Base-by-base conservation (phyloP, 2,329 filamentous ascomycete species). In the Curvularia lunata region DNA sequence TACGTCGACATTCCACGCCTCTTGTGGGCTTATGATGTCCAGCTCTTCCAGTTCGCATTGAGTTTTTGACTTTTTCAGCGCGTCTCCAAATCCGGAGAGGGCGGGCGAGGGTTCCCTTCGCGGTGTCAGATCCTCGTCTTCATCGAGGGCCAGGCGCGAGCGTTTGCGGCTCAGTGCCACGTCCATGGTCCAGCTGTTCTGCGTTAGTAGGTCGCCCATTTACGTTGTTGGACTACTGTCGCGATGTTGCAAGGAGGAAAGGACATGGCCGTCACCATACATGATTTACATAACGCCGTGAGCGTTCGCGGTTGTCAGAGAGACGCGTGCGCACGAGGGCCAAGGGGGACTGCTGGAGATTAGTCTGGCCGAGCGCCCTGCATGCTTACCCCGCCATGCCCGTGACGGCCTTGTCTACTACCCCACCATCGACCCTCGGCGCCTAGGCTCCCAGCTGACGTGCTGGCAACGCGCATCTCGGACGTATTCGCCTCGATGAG, bases 21-120 rank as follows among this genome's bases (percentile, higher is more conserved):
- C 67, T 8, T 62, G 60, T 0, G 63, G 59, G 3, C 58, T 50
- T 10, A 75, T 63, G 1, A 76, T 63, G 21, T 67, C 67, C 46
- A 78, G 59, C 54, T 72, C 72, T 34, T 78, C 75, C 43, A 78
- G 52, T 18, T 77, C 75, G 49, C 69, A 69, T 48, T 73, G 67
- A 2, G 74, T 77, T 48, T 63, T 71, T n/a, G 73, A 72, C 34
- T 69, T 66, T 61, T 78, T 78, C 51, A 76, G 45, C 2, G 66
- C 55, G 48, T 75, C 70, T 51, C 63, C 64, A 19, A 62, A 43
- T 4, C 61, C 45, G 9, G 67, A 64, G 2, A 62, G 58, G 3
- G 65, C 58, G 1, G 66, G 67, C 32, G 69, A 69, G 23, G 65
- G 65, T 42, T 64, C 62, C 38, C 66, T 64, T 6, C 59, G 55